Conservation (phyloP, 768 basidiomycete genomes). For the Hygrophoropsis aurantiaca region DNA sequence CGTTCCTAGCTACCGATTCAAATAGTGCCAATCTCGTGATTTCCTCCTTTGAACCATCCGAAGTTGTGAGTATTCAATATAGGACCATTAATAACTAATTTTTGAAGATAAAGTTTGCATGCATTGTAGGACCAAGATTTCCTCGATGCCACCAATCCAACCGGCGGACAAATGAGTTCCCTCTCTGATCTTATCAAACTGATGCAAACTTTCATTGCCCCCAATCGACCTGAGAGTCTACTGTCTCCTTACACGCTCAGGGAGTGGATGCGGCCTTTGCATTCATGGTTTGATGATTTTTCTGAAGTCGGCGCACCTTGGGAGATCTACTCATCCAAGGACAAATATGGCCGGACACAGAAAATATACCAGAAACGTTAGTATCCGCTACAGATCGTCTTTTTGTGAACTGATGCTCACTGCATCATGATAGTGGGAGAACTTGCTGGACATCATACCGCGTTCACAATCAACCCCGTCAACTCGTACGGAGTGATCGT, state of each 20-base stretch:
- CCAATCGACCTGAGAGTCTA: constrained; percentile 32
- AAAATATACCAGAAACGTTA: constrained; percentile 24
- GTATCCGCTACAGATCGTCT: background rate
- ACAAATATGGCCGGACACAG: constrained; percentile 32
- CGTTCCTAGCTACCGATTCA: constrained; percentile 40
- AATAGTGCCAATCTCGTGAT: constrained; percentile 39
- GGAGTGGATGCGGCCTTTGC: constrained; percentile 43
- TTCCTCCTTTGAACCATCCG: constrained; percentile 31
- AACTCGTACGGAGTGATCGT: constrained; percentile 42
- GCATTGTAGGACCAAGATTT: constrained; percentile 40
- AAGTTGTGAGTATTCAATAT: constrained; percentile 29
- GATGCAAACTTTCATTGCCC: constrained; percentile 47
- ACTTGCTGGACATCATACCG: constrained; percentile 38
- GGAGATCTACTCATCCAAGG: constrained; percentile 37
- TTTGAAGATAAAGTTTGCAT: background rate
- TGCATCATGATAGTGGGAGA: constrained; percentile 33
- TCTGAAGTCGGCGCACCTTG: constrained; percentile 43
- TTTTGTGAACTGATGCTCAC: background rate
- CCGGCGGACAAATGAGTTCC: constrained; percentile 53
- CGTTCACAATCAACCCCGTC: constrained; percentile 39
- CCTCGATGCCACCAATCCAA: constrained; percentile 38
- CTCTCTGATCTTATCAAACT: constrained; percentile 43
- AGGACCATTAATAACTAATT: background rate
- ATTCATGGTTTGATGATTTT: constrained; percentile 36
- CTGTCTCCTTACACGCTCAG: constrained; percentile 34